phyloP scores from a whole-genome alignment of 108 stramenopile species.

The Cyclotella choctawhatcheeana region DNA sequence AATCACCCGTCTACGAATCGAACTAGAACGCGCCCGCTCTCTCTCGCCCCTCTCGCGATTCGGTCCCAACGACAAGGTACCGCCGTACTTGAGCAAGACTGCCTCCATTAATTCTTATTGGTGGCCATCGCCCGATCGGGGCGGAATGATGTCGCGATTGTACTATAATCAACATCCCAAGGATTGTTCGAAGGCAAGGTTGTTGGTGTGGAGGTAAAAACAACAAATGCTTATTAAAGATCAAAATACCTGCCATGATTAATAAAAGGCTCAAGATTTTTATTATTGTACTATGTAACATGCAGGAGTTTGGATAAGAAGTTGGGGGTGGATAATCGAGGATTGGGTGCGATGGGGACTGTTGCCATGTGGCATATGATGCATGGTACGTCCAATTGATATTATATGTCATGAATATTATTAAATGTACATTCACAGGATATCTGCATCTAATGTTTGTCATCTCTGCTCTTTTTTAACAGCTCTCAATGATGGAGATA shows the following conservation, averaged over 20 bases:
- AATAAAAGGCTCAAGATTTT: no score
- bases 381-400: not conserved
- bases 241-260: no score
- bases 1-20: no score
- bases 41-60: no score
- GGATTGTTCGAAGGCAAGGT: not conserved
- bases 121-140: conserved; percentile 1
- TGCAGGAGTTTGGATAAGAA: not conserved
- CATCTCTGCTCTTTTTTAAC: not conserved
- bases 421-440: not conserved
- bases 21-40: no score
- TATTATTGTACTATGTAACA: no score
- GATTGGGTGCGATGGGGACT: conserved; percentile 3
- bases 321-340: conserved; percentile 11
- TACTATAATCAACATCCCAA: not conserved
- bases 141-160: not conserved
- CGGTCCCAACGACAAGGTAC: no score
- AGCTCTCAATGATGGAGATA: conserved; percentile 39
- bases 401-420: not conserved
- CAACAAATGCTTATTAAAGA: not conserved
- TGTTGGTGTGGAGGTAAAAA: conserved; percentile 1
- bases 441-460: not conserved
- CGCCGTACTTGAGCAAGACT: not conserved
- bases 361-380: conserved; percentile 2
- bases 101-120: conserved; percentile 1